Percentiles rank a stretch among this genome's conserved stretches.
Evolutionary conservation across 805 yeast species (phyloP).

Genomic region (Spathaspora girioi): DNA sequence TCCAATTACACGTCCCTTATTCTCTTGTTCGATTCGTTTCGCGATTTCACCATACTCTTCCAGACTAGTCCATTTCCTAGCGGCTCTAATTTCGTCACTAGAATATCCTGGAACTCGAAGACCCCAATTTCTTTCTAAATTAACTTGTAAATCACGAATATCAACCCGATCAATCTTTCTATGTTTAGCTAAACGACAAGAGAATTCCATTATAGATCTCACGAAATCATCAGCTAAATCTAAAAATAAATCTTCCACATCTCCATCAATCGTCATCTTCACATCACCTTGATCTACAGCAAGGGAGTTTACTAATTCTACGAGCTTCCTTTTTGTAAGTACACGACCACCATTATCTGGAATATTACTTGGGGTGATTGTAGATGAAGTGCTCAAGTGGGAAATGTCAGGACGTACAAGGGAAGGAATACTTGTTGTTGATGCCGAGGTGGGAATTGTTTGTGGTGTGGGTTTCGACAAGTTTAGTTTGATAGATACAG

Average conservation of each 20-base stretch:
- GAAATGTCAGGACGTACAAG: slow-evolving; percentile 3
- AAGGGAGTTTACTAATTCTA: slow-evolving; percentile 78
- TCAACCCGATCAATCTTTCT: slow-evolving; percentile 85
- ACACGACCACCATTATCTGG: slow-evolving; percentile 72
- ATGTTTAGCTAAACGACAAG: slow-evolving; percentile 92
- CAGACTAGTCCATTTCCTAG: slow-evolving; percentile 69
- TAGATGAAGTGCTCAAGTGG: slow-evolving; percentile 48
- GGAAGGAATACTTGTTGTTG: slow-evolving; percentile 6
- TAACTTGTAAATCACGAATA: slow-evolving; percentile 85
- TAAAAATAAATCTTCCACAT: slow-evolving; percentile 84
- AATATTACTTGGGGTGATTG: slow-evolving; percentile 25
- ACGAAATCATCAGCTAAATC: slow-evolving; percentile 97
- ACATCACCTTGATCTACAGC: slow-evolving; percentile 89
- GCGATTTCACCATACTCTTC: slow-evolving; percentile 60
- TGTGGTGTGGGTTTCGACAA: neutral
- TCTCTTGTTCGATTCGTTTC: slow-evolving; percentile 3
- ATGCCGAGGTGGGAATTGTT: slow-evolving; percentile 8
- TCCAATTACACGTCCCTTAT: neutral
- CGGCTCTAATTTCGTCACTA: slow-evolving; percentile 81
- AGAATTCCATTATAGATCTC: slow-evolving; percentile 82
- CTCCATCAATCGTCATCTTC: slow-evolving; percentile 88
- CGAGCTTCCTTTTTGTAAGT: slow-evolving; percentile 81
- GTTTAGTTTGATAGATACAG: neutral
- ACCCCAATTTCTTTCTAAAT: slow-evolving; percentile 91
- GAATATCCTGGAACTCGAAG: slow-evolving; percentile 91